phyloP scores from a whole-genome alignment of 2,329 filamentous ascomycete genomes.

The Diaporthe eres region DNA sequence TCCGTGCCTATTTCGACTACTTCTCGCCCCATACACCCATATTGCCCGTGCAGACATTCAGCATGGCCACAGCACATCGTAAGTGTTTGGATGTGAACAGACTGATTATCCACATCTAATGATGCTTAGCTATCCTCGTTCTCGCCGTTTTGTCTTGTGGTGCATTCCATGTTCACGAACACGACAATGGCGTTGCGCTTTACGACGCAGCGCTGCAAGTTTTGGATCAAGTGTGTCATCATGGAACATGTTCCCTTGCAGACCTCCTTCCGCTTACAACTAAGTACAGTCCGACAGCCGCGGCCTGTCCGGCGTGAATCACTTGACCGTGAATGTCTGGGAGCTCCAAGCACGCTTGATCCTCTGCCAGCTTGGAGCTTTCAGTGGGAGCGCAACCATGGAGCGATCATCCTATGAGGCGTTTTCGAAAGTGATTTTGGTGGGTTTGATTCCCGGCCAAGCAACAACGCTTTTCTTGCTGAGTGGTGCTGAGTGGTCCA shows the following conservation, averaged over 20 bases:
- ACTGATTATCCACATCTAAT: neutral
- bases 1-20: neutral
- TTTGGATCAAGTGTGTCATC: neutral
- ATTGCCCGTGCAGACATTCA: neutral
- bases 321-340: slow-evolving; percentile 1
- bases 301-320: neutral
- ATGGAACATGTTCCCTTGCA: neutral
- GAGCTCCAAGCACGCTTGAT: slow-evolving; percentile 1
- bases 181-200: neutral
- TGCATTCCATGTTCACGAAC: neutral
- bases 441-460: neutral
- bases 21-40: neutral
- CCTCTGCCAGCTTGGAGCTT: slow-evolving; percentile 5
- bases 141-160: neutral
- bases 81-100: neutral
- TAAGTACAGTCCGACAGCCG: neutral
- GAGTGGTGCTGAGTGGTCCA: neutral
- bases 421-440: slow-evolving; percentile 1
- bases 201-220: neutral
- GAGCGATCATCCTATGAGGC: neutral
- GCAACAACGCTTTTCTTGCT: neutral
- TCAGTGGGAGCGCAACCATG: neutral
- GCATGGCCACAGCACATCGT: neutral
- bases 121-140: neutral
- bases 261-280: neutral